phyloP scores from a whole-genome alignment of 2,329 filamentous ascomycete genomes.

The Colletotrichum destructivum region DNA sequence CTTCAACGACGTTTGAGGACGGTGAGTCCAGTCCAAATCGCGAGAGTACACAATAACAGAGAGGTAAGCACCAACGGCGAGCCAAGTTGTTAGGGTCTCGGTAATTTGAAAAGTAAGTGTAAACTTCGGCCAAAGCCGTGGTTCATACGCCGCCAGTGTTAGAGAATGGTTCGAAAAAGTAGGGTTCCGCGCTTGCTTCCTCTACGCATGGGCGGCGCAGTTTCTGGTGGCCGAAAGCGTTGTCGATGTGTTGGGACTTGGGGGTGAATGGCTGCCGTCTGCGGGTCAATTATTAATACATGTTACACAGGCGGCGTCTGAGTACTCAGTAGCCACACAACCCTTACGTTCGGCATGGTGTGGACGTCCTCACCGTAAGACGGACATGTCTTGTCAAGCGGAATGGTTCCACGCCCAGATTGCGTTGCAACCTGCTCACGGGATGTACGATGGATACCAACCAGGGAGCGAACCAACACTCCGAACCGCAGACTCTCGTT shows the following conservation, averaged over 20 bases:
- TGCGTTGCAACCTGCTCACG: slow-evolving; percentile 5
- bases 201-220: slow-evolving; percentile 5
- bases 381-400: slow-evolving; percentile 26
- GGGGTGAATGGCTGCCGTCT: slow-evolving; percentile 28
- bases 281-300: slow-evolving; percentile 25
- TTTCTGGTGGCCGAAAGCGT: not conserved
- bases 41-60: not conserved
- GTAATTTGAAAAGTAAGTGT: too few species aligned
- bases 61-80: not conserved
- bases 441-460: not conserved
- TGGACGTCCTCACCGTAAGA: slow-evolving; percentile 35
- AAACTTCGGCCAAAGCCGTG: not conserved
- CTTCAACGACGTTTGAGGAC: not conserved
- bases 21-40: not conserved
- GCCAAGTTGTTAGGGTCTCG: not conserved
- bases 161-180: not conserved
- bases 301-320: slow-evolving; percentile 20
- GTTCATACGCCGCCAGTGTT: not conserved
- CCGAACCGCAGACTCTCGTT: slow-evolving; percentile 11
- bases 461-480: slow-evolving; percentile 3
- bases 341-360: slow-evolving; percentile 7
- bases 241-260: not conserved
- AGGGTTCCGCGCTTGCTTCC: slow-evolving; percentile 24
- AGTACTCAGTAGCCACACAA: slow-evolving; percentile 3
- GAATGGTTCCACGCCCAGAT: slow-evolving; percentile 19